Conservation (phyloP, 2,329 filamentous ascomycete genomes). For the Tympanopsis confertula region DNA sequence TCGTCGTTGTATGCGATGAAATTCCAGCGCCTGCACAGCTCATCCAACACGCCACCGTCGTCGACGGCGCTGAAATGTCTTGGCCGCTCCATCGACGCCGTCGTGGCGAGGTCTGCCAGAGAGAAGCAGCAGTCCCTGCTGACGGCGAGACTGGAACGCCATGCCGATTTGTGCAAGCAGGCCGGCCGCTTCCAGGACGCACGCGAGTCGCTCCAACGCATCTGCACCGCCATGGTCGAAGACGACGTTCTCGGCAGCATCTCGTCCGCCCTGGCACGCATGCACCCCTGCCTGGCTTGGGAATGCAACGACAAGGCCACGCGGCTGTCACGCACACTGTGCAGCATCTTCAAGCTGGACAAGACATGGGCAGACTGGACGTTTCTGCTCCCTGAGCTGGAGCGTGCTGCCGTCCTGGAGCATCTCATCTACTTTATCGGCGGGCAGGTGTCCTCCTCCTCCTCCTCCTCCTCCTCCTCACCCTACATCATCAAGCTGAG, state of each 20-base stretch:
- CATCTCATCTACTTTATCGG: constrained; percentile 42
- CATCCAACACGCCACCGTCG: constrained; percentile 25
- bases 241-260: constrained; percentile 43
- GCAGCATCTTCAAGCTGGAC: constrained; percentile 47
- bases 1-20: constrained; percentile 63
- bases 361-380: constrained; percentile 44
- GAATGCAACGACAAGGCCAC: constrained; percentile 32
- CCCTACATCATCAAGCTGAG: constrained; percentile 24
- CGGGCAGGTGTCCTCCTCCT: too few species aligned
- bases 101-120: constrained; percentile 36
- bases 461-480: constrained; percentile 15
- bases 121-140: constrained; percentile 51
- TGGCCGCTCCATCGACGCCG: constrained; percentile 49
- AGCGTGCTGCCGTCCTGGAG: constrained; percentile 46
- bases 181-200: constrained; percentile 43
- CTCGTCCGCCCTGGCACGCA: constrained; percentile 31
- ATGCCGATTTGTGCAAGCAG: constrained; percentile 47
- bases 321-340: constrained; percentile 45
- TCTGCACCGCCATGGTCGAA: constrained; percentile 50
- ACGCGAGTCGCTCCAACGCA: constrained; percentile 41
- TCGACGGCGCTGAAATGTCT: constrained; percentile 40
- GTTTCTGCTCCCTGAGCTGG: constrained; percentile 34
- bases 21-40: constrained; percentile 37
- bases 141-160: constrained; percentile 51
- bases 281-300: constrained; percentile 42